phyloP scores from a whole-genome alignment of 805 yeast genomes.

The Jamesozyma jinghongensis region DNA sequence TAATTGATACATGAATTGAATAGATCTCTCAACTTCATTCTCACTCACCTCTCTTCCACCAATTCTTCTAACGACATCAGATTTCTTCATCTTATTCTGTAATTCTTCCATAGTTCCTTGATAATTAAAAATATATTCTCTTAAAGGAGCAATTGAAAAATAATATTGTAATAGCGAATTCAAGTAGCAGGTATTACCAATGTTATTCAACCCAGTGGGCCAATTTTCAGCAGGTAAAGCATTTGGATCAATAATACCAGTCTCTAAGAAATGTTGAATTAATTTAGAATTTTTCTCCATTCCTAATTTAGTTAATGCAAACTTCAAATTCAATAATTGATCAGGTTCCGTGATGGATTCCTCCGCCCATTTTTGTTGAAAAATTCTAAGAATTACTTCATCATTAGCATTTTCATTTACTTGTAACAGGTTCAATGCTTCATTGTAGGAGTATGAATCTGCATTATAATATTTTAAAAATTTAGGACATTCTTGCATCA shows the following conservation, averaged over 20 bases:
- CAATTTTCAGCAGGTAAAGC: slow-evolving; percentile 55
- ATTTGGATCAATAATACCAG: slow-evolving; percentile 55
- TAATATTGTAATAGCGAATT: slow-evolving; percentile 87
- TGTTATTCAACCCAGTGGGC: slow-evolving; percentile 90
- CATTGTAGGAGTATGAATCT: slow-evolving; percentile 25
- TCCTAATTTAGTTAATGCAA: slow-evolving; percentile 50
- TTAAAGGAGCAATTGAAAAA: slow-evolving; percentile 73
- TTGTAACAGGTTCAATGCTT: slow-evolving; percentile 43
- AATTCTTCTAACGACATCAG: slow-evolving; percentile 45
- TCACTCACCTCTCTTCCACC: slow-evolving; percentile 80
- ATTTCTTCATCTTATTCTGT: slow-evolving; percentile 12
- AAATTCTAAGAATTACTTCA: slow-evolving; percentile 32
- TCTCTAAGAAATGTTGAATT: slow-evolving; percentile 45
- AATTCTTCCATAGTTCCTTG: slow-evolving; percentile 31
- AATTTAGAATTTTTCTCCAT: slow-evolving; percentile 44
- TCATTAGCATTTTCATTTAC: slow-evolving; percentile 46
- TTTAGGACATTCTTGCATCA: slow-evolving; percentile 33
- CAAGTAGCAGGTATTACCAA: slow-evolving; percentile 92
- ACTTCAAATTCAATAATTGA: slow-evolving; percentile 50
- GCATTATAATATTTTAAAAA: slow-evolving; percentile 20
- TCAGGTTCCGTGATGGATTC: slow-evolving; percentile 25
- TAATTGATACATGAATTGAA: slow-evolving; percentile 69
- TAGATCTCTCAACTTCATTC: slow-evolving; percentile 72
- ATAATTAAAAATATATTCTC: slow-evolving; percentile 56
- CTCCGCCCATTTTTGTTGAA: slow-evolving; percentile 26